phyloP scores from a whole-genome alignment of 2,329 filamentous ascomycete genomes.

The Talaromyces islandicus region DNA sequence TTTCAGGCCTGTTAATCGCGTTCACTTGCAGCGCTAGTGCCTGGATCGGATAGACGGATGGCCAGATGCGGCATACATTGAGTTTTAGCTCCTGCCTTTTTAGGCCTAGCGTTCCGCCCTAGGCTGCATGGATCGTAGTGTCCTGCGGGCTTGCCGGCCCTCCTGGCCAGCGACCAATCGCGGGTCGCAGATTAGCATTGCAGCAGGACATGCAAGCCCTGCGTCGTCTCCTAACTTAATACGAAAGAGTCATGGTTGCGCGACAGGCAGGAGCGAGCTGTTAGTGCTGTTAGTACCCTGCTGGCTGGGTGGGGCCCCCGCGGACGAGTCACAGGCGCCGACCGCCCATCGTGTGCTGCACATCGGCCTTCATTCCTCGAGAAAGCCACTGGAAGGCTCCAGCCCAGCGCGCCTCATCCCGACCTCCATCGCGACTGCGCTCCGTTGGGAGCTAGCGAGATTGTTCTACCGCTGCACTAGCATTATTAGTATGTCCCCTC shows the following conservation, averaged over 20 bases:
- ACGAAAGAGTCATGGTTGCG: neutral
- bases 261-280: neutral
- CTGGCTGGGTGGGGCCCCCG: neutral
- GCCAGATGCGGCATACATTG: neutral
- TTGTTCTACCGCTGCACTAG: neutral
- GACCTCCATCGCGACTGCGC: neutral
- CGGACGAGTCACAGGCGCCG: slow-evolving; percentile 2
- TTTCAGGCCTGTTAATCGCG: neutral
- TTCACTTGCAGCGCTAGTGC: neutral
- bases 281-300: neutral
- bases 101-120: neutral
- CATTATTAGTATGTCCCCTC: neutral
- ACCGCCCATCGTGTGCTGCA: neutral
- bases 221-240: too few relatives aligned
- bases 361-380: neutral
- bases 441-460: neutral
- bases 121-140: neutral
- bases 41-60: neutral
- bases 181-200: neutral
- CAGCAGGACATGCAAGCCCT: too few relatives aligned
- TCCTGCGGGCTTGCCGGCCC: neutral
- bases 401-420: neutral
- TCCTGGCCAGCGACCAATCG: neutral
- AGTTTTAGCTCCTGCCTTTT: neutral
- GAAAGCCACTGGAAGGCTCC: neutral